Base-by-base conservation (phyloP, 805 yeast species). In the Saccharomycopsis microspora region DNA sequence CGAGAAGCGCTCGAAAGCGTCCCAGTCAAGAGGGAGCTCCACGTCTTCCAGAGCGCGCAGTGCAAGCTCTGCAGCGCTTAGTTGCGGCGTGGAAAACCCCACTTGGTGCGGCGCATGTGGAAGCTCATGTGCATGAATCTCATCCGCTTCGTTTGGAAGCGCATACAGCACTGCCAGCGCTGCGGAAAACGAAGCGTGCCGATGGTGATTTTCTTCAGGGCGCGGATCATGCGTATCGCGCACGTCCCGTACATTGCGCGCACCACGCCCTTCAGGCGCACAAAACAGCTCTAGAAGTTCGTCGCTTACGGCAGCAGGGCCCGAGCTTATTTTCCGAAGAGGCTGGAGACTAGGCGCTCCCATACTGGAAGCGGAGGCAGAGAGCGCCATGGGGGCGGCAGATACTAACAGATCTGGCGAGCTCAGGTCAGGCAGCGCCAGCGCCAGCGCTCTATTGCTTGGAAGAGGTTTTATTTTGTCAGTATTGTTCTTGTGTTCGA, bases 71-170 rank as follows among this genome's bases (percentile, higher is more conserved):
- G 66, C 65, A 1, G 82, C 80, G 8, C 69, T 57, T 41, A 78
- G 57, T 60, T 86, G 95, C 3, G 95, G 96, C 1, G 94, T 83
- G 1, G 94, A 77, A 59, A 84, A 85, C 2, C 81, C 85, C 30
- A 83, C 88, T 57, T 83, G 87, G 41, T 72, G 73, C 1, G 89
- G 88, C 0, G 74, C 75, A 37, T 71, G 75, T 3, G 59, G 53
- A 19, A 19, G 19, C n/a, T 34, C 36, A 40, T 55, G 56, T 8
- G n/a, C 41, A 19, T 45, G 66, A 39, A 69, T 66, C 29, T 58
- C 51, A 34, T 57, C 41, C 3, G 70, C 67, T 42, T 75, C 81
- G 52, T 71, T 69, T 32, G 63, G 56, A n/a, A 73, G 73, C 1
- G 82, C 70, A 57, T 82, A 81, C 0, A 85, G 74, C 5, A 70